Base-by-base conservation (phyloP, 2,329 filamentous ascomycete species). In the Neonectria neomacrospora region DNA sequence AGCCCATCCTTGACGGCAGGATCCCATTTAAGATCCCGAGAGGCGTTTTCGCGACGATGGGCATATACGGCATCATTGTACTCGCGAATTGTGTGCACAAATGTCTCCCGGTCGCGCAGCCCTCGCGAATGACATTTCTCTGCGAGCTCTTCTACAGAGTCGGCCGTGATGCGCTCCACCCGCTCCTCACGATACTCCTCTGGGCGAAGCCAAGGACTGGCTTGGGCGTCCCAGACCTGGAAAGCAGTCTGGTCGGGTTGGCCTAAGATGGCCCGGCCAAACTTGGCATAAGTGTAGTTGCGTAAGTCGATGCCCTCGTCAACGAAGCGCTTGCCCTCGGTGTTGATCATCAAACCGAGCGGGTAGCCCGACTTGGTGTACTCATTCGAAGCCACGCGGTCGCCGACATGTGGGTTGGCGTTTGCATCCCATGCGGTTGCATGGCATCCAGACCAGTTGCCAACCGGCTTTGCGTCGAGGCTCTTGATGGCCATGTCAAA, bases 351-450 rank as follows among this genome's bases (percentile, higher is more conserved):
- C 12, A 91, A 67, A 0, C 89, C 89, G 0, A 91, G 78, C 0
- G 89, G 88, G 67, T 91, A 91, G 1, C 89, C 89, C 1, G 86
- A 89, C 71, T 91, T 91, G 7, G 89, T 91, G 71, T 85, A 90
- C 73, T 90, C 84, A 69, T 91, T 91, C 3, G 88, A 88, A 2
- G 86, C 76, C n/a, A 76, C 77, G 2, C 86, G 81, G 67, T 90
- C 85, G 4, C 89, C 89, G 0, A 78, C 77, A 64, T 86, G 73
- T 0, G 82, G 73, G 0, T 84, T 81, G 0, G 88, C 84, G 69
- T 90, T 84, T 1, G 86, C 87, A 70, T 91, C 89, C 89, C 89
- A 91, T 5, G 84, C 84, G 0, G 86, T 85, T 1, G 86, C 85
- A 71, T 91, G 89, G 67, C 89, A 91, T 0, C 89, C 88, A 0